Evolutionary conservation across 257 asterid genomes (phyloP), one percentile per base, ranked within the genome.

Genomic region (Osmanthus fragrans): DNA sequence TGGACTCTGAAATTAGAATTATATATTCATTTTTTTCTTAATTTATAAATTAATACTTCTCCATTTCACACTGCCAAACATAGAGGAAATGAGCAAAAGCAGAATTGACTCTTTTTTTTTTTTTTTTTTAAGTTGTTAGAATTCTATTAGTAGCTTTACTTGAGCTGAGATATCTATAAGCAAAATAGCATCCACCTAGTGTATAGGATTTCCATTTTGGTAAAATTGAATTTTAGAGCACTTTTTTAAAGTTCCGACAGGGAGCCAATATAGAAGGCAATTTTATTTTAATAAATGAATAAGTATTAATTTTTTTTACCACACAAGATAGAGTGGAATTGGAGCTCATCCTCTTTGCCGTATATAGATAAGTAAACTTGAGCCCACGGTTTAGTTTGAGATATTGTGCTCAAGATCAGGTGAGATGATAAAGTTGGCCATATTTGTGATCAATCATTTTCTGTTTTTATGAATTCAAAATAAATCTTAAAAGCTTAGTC

Each of bases 381-480:
- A 72, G 66, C 81, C 72, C 15, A 69, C 45, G 42, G 56, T 69
- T 27, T 76, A 51, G 70, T 51, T 47, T 0, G 42, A 47, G 51
- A 51, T 76, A 47, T 7, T n/a, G 40, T 76, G 79, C 37, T 79
- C 39, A 21, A 40, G 54, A 73, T 78, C 64, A 70, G 49, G 32
- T 51, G 36, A 34, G 27, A 49, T 9, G 4, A 66, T 73, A 69
- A 40, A 68, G 71, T 60, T 72, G 56, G 80, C 45, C 49, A 27
- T 51, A 71, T 29, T 54, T 75, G n/a, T 21, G 19, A 23, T 70
- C 33, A 1, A 25, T 56, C 45, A 49, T 60, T 16, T 12, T 18
- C n/a, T 36, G 23, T 54, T 21, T 58, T 76, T 54, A 23, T 56
- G 23, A 77, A 54, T 67, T 70, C 30, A 27, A 58, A 60, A 63